Evolutionary conservation across 495 filamentous ascomycete genomes (phyloP), one percentile per base, ranked within the genome.

Genomic region (Neurospora sp.): DNA sequence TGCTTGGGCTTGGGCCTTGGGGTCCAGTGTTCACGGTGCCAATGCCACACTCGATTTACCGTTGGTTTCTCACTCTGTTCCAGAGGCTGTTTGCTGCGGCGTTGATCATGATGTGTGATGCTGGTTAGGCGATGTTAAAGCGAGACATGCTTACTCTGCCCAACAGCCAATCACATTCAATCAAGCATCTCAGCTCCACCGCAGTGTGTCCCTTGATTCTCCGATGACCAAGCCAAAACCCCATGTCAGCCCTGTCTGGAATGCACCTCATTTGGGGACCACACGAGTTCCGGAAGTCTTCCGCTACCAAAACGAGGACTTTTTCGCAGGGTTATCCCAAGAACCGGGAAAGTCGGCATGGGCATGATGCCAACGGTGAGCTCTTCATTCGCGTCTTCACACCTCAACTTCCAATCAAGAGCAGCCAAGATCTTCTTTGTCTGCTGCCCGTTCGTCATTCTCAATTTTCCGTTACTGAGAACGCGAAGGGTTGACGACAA

Each of bases 81-180:
- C 12, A 66, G 27, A 18, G 53, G 27, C 53, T 66, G 53, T 35
- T 66, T 66, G 53, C 53, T 66, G 53, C 53, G 53, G 53, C 53
- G 27, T 66, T 76, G 70, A 72, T 71, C 72, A 76, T 72, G 74
- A 72, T 68, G 71, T 42, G 38, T 48, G 73, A 70, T 75, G 74
- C 38, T 37, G 27, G 48, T 10, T 73, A 68, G 44, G 20, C 6
- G 7, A 3, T 75, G 78, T 73, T 79, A 79, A 27, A 39, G 48
- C 10, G 53, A 35, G 39, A 75, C 70, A 10, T 44, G 40, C 40
- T 22, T 35, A 66, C 53, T 61, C 37, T 42, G 16, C n/a, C n/a
- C n/a, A n/a, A n/a, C n/a, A 53, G 41, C 20, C 70, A 53, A 71
- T 42, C 42, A 14, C 10, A 71, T 14, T 59, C 40, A 71, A 59